phyloP scores from a whole-genome alignment of 768 basidiomycete species.

The Rhizopogon roseolus region DNA sequence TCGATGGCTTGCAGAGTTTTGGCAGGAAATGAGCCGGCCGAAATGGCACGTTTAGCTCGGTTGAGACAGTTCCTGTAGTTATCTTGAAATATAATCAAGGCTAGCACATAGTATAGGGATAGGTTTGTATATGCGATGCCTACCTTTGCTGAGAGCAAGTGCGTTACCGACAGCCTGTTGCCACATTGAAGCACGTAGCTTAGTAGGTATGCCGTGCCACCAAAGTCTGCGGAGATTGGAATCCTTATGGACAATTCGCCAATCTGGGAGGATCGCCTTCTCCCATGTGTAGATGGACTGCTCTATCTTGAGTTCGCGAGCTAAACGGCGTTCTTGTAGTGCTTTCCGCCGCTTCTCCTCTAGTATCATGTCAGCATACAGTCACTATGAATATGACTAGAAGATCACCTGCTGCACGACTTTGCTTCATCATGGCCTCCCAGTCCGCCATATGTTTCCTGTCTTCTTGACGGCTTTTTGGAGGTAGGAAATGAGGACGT shows the following conservation, averaged over 20 bases:
- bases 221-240: conserved; percentile 65
- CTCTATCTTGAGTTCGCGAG: conserved; percentile 65
- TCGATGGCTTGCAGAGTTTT: conserved; percentile 63
- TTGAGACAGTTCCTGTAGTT: conserved; percentile 66
- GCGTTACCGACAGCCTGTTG: conserved; percentile 81
- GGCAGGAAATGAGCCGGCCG: conserved; percentile 60
- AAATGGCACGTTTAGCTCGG: conserved; percentile 67
- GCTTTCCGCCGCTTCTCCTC: conserved; percentile 70
- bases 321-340: conserved; percentile 54
- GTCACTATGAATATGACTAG: not conserved
- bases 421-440: conserved; percentile 84
- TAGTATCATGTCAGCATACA: conserved; percentile 19
- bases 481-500: conserved; percentile 80
- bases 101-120: not conserved
- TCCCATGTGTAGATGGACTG: conserved; percentile 75
- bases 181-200: conserved; percentile 79
- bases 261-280: conserved; percentile 74
- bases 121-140: conserved; percentile 5
- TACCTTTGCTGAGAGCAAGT: conserved; percentile 79
- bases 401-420: conserved; percentile 62
- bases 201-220: conserved; percentile 87
- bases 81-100: conserved; percentile 37
- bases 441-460: conserved; percentile 80
- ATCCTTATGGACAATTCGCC: conserved; percentile 68
- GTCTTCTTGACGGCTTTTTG: conserved; percentile 75